Base-by-base conservation (phyloP, 441 rosid genomes). In the Flueggea neowawraea region DNA sequence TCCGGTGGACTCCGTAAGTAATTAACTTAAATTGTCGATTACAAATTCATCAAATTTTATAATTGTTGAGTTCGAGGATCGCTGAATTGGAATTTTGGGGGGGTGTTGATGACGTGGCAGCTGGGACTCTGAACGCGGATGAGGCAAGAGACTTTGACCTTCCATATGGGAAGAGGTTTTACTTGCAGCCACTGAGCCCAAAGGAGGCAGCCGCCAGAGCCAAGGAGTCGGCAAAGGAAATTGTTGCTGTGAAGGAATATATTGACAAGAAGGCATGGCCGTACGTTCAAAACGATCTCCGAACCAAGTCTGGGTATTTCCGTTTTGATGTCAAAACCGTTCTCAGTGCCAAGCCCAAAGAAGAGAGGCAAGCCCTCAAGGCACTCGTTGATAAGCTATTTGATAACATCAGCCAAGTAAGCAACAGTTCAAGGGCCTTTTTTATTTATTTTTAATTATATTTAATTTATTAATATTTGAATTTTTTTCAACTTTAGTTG, bases 211-310 rank as follows among this genome's bases (percentile, higher is more conserved):
- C 86, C 11, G 75, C 72, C 54, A 82, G 99, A 57, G 92, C 94
- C n/a, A 94, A 94, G 74, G 97, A 83, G 54, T 89, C 97, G 6
- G 96, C 97, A 10, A 81, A 89, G 78, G 97, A 91, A 3, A 94
- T 94, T 50, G 31, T 91, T 14, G 69, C 74, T 55, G 97, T 94
- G 69, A 94, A 94, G 83, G 56, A 58, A 6, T 56, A 79, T 49
- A 94, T 94, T 45, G 97, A 94, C 76, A 87, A 94, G 82, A 91
- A 89, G 74, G 91, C 92, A 6, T 94, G 96, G 99, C 97, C 99
- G 0, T 91, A 83, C 61, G 97, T 94, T 65, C 86, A 78, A 52
- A 91, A 86, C 50, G 96, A 91, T 68, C 99, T 94, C 62, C 96
- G 97, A 52, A 81, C 79, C 55, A 89, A 15, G 79, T 86, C 97